These are phyloP conservation scores for Hanseniaspora taiwanica DNA, from an alignment of 805 yeast genomes.

Conservation along the genomic window DNA sequence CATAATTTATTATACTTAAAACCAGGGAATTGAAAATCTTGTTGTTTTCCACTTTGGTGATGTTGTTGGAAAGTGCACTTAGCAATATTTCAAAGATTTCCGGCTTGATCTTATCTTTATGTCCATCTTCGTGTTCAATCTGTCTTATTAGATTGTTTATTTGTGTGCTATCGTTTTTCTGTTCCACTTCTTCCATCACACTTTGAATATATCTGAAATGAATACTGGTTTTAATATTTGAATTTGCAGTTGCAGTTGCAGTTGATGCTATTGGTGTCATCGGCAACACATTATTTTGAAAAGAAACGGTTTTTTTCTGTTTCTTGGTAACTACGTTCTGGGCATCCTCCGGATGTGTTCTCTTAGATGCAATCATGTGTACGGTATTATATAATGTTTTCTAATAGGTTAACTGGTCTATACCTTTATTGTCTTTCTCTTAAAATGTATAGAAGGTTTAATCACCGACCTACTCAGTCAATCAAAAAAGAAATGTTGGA, in stretches of 20 bases:
- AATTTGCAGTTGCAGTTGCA: too few relatives aligned
- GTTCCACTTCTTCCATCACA: not conserved
- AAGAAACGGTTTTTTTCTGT: not conserved
- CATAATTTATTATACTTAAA: constrained; percentile 44
- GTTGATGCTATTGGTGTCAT: too few relatives aligned
- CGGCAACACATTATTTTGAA: too few relatives aligned
- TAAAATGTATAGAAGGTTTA: too few relatives aligned
- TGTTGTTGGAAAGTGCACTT: constrained; percentile 44
- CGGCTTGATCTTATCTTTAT: constrained; percentile 40
- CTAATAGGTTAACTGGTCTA: too few relatives aligned
- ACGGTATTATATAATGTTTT: too few relatives aligned
- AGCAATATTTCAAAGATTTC: constrained; percentile 43
- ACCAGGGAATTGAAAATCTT: constrained; percentile 40
- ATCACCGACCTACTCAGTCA: too few relatives aligned
- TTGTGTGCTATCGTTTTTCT: constrained; percentile 36
- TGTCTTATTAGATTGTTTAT: constrained; percentile 49
- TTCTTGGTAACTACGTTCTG: not conserved
- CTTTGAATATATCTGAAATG: not conserved
- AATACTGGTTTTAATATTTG: not conserved
- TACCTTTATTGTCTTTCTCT: too few relatives aligned
- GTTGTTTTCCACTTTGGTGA: constrained; percentile 50
- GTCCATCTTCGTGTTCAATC: constrained; percentile 37
- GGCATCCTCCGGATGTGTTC: not conserved
- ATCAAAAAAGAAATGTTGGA: too few relatives aligned
- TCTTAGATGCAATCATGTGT: not conserved